phyloP scores from a whole-genome alignment of 352 stramenopile genomes.

The Globisporangium emineosum region DNA sequence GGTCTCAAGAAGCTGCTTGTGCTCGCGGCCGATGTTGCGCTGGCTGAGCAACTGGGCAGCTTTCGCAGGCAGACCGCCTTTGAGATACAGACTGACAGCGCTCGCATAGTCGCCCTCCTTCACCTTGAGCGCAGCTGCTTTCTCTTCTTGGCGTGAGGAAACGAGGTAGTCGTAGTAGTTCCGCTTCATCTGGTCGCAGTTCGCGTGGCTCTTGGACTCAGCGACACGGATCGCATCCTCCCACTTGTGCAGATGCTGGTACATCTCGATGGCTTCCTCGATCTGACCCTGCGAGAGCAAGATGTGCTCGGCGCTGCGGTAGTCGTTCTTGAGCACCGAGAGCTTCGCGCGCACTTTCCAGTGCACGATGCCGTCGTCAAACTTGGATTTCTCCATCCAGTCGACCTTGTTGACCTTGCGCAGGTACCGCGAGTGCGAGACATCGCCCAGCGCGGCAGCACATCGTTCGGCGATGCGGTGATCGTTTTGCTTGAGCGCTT shows the following conservation, averaged over 20 bases:
- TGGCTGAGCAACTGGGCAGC: constrained; percentile 86
- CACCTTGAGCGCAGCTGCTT: constrained; percentile 89
- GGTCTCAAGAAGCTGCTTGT: constrained; percentile 87
- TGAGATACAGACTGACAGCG: constrained; percentile 92
- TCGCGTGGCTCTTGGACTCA: constrained; percentile 73
- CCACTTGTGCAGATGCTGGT: constrained; percentile 93
- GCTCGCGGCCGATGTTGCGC: constrained; percentile 83
- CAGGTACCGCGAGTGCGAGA: constrained; percentile 86
- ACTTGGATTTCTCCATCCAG: constrained; percentile 70
- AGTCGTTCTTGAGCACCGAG: constrained; percentile 88
- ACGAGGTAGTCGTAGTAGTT: constrained; percentile 93
- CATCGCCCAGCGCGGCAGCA: constrained; percentile 89
- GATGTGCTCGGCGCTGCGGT: constrained; percentile 88
- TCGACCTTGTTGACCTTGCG: constrained; percentile 90
- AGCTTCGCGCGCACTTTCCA: constrained; percentile 86
- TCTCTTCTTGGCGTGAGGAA: constrained; percentile 90
- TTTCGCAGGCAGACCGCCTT: constrained; percentile 90
- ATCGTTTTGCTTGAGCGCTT: constrained; percentile 84
- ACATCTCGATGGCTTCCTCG: constrained; percentile 94
- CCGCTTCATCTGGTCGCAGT: constrained; percentile 86
- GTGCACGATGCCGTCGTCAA: constrained; percentile 75
- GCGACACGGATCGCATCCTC: constrained; percentile 93
- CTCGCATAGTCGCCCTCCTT: constrained; percentile 88
- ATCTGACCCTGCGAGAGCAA: constrained; percentile 89
- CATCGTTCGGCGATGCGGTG: constrained; percentile 90